Evolutionary conservation across 495 filamentous ascomycete genomes (phyloP), one percentile per base, ranked within the genome.

Genomic region (Daldinia caldariorum): DNA sequence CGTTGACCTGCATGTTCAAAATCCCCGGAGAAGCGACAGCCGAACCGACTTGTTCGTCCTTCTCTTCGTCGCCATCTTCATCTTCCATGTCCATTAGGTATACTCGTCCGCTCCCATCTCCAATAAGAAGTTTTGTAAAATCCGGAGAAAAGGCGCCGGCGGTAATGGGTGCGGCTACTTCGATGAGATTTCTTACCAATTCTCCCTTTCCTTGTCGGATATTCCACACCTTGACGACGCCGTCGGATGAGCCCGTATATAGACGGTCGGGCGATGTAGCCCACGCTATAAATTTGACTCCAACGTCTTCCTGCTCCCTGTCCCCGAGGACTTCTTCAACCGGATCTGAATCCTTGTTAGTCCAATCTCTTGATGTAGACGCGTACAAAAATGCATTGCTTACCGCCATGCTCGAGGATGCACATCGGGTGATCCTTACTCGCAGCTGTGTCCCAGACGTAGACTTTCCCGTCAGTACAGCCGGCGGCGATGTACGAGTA

Each of bases 221-320:
- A 74, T 97, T 88, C 95, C 95, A 99, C 18, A 88, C 85, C 61
- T 93, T 97, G 6, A 99, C 83, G 0, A 90, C 82, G 1, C 95
- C 94, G 74, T 99, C 95, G 0, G 93, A 95, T 3, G 90, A 90
- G 2, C 94, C 95, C n/a, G 92, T 97, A 72, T 94, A 97, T 50
- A 97, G 87, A 0, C 91, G 83, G 55, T 91, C 87, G 5, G 83
- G 79, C 0, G 84, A 84, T 3, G 84, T 82, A 1, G 91, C 94
- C 94, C 94, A 99, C 0, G 91, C 80, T 1, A 88, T 87, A 66
- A 95, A 90, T 38, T 90, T 90, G 4, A 97, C 89, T 0, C 95
- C 95, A 0, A 90, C 89, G 74, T 98, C 95, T 20, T 87, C 86
- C 4, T 83, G 70, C 69, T 96, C 93, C 18, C 88, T 80, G 20